Evolutionary conservation across 2,329 filamentous ascomycete species (phyloP).

Genomic region (Aureobasidium namibiae): DNA sequence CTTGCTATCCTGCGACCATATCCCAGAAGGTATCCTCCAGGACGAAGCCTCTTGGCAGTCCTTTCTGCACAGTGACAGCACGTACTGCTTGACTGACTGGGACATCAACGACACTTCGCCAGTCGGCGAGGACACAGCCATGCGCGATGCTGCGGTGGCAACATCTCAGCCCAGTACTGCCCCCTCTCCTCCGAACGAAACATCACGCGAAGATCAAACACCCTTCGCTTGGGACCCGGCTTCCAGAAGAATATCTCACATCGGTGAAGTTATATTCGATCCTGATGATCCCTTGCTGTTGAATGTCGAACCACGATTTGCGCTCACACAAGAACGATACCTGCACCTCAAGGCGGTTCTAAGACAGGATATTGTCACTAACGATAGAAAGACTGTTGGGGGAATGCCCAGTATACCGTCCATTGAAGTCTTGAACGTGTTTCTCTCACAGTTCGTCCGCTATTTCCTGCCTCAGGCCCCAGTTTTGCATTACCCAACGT

Average conservation of each 20-base stretch:
- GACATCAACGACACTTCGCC: neutral
- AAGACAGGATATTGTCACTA: neutral
- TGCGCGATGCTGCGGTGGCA: neutral
- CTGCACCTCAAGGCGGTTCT: neutral
- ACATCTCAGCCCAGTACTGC: neutral
- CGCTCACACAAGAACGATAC: neutral
- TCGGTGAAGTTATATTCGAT: neutral
- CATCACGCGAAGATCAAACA: neutral
- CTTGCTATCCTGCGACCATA: neutral
- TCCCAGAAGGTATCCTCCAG: neutral
- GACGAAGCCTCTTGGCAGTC: neutral
- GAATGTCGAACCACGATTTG: neutral
- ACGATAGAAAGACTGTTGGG: neutral
- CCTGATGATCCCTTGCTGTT: neutral
- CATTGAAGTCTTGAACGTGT: neutral
- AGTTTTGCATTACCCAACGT: neutral
- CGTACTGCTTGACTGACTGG: neutral
- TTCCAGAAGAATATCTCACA: neutral
- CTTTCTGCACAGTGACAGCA: neutral
- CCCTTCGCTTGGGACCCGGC: neutral
- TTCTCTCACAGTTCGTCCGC: neutral
- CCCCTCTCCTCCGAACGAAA: neutral
- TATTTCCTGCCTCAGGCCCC: neutral
- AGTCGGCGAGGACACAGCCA: neutral
- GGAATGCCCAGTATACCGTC: neutral